Base-by-base conservation (phyloP, 2,329 filamentous ascomycete species). In the Cytospora piceicola region DNA sequence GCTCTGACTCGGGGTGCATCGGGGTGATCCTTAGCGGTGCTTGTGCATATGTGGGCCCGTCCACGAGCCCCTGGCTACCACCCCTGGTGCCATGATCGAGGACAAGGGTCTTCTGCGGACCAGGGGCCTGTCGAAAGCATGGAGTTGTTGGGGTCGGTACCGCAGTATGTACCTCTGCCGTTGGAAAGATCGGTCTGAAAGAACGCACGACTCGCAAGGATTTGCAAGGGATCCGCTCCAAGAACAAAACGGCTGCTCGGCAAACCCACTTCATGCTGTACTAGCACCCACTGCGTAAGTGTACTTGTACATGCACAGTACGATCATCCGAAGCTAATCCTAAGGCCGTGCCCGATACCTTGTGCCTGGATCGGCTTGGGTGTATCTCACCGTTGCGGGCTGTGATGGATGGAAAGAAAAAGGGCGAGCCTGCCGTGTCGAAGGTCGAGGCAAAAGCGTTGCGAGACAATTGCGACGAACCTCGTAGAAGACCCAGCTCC, bases 1-100 rank as follows among this genome's bases (percentile, higher is more conserved):
- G 77, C 77, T 76, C 72, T 74, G 72, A 77, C 75, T 77, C 73
- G 73, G 76, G 76, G 74, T 76, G 77, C 75, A 73, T 75, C 76
- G 75, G 74, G 72, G 66, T 59, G 63, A 68, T 73, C 71, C 69
- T 73, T 69, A 71, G 69, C 70, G 70, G 72, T 73, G 72, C 71
- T 72, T 64, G 66, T 67, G 64, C 66, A 70, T 58, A 64, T 22
- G 66, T 54, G 65, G 64, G 56, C 67, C 68, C 58, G 67, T 69
- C 55, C 58, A 61, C 64, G 65, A 56, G 20, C 54, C 60, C 66
- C 63, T 66, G 66, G 49, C 63, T 49, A 49, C 54, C 59, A 55
- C 61, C 61, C 61, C 36, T 62, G 66, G 42, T 65, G 49, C 56
- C 29, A 59, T 58, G 61, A 65, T 59, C 63, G 58, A 49, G 30